Base-by-base conservation (phyloP, 495 filamentous ascomycete species). In the Xylaria sp. region DNA sequence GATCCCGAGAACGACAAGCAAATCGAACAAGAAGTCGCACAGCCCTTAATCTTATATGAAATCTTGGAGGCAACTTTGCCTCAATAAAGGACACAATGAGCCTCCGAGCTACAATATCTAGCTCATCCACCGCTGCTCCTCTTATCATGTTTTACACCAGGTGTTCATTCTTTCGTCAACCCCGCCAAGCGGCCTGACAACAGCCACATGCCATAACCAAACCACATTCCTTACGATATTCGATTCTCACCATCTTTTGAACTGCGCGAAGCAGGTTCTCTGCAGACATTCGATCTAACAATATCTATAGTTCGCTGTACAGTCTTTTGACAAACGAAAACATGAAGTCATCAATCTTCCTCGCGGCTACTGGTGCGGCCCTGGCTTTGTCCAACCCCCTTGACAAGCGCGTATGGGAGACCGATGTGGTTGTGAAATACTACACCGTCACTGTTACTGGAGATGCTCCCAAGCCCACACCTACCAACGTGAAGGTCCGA, bases 321-420 rank as follows among this genome's bases (percentile, higher is more conserved):
- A 14, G 61, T 64, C 70, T 35, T 68, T 61, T 43, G 29, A 50
- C 11, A 65, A 65, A 29, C 26, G 37, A 17, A 71, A 75, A 86
- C 44, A 96, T 97, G 93, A 92, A 88, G 80, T 89, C 85, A 67
- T 90, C 91, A 41, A 76, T 89, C 67, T 64, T 92, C 65, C 71
- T 93, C 74, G 84, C 88, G 75, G 85, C 87, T 55, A 81, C 91
- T 76, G 85, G 88, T 79, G 91, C 89, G 61, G 81, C 88, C 71
- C 82, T 91, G 80, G 88, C 85, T 62, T 74, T 88, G 72, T 90
- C 88, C 70, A 83, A 79, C 62, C 92, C 91, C 14, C 69, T 89
- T 24, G 82, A 88, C 68, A 85, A 87, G 80, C 87, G 88, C 67
- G 84, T 82, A 73, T 76, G 86, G 63, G 82, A 87, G 73, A 88